Evolutionary conservation across 2,329 filamentous ascomycete genomes (phyloP).

Genomic region (Thermoascus crustaceus): DNA sequence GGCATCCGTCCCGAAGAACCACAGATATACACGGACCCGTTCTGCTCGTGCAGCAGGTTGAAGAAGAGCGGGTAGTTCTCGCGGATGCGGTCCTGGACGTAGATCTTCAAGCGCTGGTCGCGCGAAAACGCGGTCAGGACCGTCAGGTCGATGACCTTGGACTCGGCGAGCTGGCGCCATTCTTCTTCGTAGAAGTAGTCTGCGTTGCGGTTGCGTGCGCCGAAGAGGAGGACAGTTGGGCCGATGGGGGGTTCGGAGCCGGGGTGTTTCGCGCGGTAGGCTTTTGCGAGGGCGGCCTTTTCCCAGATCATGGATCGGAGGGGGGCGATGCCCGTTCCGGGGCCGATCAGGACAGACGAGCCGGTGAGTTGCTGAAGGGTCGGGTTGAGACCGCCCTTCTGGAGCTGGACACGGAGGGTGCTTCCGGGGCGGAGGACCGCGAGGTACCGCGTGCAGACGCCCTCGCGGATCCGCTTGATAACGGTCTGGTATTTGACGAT

Average conservation of each 20-base stretch:
- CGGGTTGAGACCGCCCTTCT: constrained; percentile 45
- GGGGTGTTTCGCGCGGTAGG: constrained; percentile 21
- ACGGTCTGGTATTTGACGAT: constrained; percentile 89
- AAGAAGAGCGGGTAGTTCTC: constrained; percentile 44
- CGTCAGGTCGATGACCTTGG: constrained; percentile 37
- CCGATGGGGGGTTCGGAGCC: constrained; percentile 25
- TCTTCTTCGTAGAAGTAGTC: constrained; percentile 80
- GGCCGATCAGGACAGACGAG: constrained; percentile 69
- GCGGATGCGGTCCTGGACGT: constrained; percentile 58
- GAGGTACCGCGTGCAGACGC: constrained; percentile 85
- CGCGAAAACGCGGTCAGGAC: constrained; percentile 62
- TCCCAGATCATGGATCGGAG: constrained; percentile 75
- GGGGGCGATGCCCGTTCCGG: constrained; percentile 81
- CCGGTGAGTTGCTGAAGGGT: constrained; percentile 39
- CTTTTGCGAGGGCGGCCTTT: constrained; percentile 41
- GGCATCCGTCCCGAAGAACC: constrained; percentile 63
- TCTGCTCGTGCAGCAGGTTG: constrained; percentile 41
- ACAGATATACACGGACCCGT: constrained; percentile 46
- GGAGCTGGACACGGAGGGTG: constrained; percentile 50
- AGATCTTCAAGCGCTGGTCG: constrained; percentile 57
- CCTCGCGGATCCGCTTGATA: constrained; percentile 72
- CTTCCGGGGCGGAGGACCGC: constrained; percentile 53
- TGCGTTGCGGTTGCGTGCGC: constrained; percentile 62
- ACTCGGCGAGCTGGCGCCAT: constrained; percentile 48
- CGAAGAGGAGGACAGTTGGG: constrained; percentile 65